phyloP scores from a whole-genome alignment of 1,284 basidiomycete genomes.

The Boletus sp. region DNA sequence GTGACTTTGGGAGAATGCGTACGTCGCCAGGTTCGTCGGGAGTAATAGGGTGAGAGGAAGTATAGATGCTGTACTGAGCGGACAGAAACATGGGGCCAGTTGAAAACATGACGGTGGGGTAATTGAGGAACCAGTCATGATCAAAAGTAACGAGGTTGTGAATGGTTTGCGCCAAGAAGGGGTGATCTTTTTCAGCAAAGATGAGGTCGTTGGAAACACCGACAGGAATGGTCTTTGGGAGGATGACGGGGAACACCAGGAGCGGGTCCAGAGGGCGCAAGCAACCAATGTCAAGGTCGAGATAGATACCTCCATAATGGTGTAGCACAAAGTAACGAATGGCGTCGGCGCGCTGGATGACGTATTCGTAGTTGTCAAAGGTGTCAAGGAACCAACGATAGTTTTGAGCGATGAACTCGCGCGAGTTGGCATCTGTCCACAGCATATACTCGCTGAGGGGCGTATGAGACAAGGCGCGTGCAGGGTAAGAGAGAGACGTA shows the following conservation, averaged over 20 bases:
- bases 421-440: slow-evolving; percentile 92
- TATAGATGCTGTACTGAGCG: slow-evolving; percentile 82
- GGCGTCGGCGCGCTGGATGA: slow-evolving; percentile 95
- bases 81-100: slow-evolving; percentile 96
- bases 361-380: slow-evolving; percentile 90
- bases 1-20: slow-evolving; percentile 87
- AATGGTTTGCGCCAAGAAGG: slow-evolving; percentile 92
- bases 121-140: slow-evolving; percentile 91
- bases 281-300: slow-evolving; percentile 98
- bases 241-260: slow-evolving; percentile 84
- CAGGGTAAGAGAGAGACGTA: slow-evolving; percentile 45
- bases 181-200: slow-evolving; percentile 82
- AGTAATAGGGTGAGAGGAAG: slow-evolving; percentile 68
- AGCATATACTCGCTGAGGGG: slow-evolving; percentile 84
- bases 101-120: slow-evolving; percentile 99
- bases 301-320: slow-evolving; percentile 93
- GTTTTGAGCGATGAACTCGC: slow-evolving; percentile 84
- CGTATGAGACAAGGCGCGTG: slow-evolving; percentile 18
- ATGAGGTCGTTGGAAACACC: slow-evolving; percentile 98
- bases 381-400: slow-evolving; percentile 94
- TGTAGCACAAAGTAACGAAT: slow-evolving; percentile 99
- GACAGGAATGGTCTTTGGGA: slow-evolving; percentile 95
- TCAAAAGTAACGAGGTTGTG: slow-evolving; percentile 92
- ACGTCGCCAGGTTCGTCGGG: slow-evolving; percentile 59
- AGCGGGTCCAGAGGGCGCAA: slow-evolving; percentile 87